Evolutionary conservation across 2,329 filamentous ascomycete species (phyloP).

Genomic region (Cercospora sp.): DNA sequence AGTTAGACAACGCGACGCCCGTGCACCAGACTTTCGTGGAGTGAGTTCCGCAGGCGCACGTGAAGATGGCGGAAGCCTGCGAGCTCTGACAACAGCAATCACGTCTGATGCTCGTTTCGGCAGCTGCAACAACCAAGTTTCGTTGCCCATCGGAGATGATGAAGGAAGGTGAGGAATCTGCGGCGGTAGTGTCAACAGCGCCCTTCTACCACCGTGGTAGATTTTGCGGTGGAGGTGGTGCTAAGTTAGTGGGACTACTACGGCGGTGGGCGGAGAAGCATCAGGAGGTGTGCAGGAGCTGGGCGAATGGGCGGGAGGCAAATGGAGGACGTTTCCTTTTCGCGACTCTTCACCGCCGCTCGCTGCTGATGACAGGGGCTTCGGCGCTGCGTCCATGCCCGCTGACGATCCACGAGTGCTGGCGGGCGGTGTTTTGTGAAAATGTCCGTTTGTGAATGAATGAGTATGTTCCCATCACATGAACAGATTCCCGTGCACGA

Average conservation of each 20-base stretch:
- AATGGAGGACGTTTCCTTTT: conserved; percentile 2
- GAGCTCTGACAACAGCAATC: neutral
- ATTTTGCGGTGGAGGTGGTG: neutral
- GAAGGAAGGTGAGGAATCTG: neutral
- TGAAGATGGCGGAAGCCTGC: neutral
- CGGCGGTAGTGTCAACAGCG: neutral
- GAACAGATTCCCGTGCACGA: too few relatives aligned
- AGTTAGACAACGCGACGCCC: neutral
- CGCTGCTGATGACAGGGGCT: conserved; percentile 3
- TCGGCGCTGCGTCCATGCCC: neutral
- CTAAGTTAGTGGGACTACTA: neutral
- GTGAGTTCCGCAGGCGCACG: neutral
- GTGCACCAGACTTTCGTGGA: neutral
- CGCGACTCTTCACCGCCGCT: conserved; percentile 2
- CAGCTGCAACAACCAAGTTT: neutral
- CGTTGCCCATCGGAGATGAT: neutral
- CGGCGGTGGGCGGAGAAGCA: neutral
- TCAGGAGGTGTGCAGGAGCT: neutral
- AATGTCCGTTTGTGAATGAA: neutral
- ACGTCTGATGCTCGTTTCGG: neutral
- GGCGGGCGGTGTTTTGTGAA: neutral
- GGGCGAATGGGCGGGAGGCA: neutral
- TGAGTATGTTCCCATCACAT: neutral
- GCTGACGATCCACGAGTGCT: neutral
- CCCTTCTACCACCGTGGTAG: neutral